Conservation (phyloP, 2,329 filamentous ascomycete species). For the Decorospora gaudefroyi region DNA sequence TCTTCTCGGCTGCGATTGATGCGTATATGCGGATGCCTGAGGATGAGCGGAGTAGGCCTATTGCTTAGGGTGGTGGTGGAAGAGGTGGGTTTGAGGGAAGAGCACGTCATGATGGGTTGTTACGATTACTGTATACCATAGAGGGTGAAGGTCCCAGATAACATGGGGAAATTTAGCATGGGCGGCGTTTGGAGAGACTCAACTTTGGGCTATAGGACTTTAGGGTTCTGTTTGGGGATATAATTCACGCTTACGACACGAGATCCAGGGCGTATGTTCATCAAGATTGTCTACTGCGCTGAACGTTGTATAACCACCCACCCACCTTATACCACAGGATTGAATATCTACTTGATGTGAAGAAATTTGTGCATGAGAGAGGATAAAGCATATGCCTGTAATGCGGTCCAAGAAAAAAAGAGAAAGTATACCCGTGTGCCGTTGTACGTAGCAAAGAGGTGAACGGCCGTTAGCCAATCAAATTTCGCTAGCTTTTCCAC, state of each 20-base stretch:
- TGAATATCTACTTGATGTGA: too few species aligned
- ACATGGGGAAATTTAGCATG: conserved; percentile 25
- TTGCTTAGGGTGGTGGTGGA: conserved; percentile 32
- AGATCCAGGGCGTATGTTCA: not conserved
- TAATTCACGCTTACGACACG: not conserved
- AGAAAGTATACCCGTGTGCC: too few species aligned
- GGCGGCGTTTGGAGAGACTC: conserved; percentile 23
- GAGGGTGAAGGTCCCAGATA: conserved; percentile 3
- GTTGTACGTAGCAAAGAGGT: too few species aligned
- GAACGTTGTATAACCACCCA: too few species aligned
- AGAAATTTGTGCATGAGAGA: too few species aligned
- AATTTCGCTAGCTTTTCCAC: conserved; percentile 2
- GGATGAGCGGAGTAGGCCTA: conserved; percentile 48
- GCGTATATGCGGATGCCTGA: conserved; percentile 69
- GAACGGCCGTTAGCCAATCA: conserved; percentile 18
- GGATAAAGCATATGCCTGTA: too few species aligned
- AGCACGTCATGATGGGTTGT: conserved; percentile 3
- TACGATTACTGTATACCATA: conserved; percentile 25
- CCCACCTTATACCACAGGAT: too few species aligned
- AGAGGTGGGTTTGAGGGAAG: not conserved
- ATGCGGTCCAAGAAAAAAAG: too few species aligned
- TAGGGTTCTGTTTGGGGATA: too few species aligned
- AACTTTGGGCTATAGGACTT: not conserved
- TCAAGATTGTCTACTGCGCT: not conserved
- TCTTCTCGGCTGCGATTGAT: conserved; percentile 90